phyloP scores from a whole-genome alignment of 495 filamentous ascomycete species.

The Penicillium psychrofluorescens region DNA sequence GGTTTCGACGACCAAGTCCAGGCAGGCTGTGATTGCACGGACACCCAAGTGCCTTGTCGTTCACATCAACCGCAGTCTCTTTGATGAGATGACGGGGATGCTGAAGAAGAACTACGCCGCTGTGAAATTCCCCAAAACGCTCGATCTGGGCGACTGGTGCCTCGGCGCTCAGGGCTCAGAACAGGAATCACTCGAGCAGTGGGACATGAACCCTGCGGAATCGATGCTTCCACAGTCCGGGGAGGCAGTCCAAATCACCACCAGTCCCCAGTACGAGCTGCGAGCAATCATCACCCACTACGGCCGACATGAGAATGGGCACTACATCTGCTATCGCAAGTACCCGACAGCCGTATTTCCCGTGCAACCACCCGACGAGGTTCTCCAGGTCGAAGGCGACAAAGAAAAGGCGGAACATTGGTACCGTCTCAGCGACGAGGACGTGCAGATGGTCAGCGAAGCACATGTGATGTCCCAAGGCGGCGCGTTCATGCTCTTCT shows the following conservation, averaged over 20 bases:
- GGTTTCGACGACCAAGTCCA: slow-evolving; percentile 71
- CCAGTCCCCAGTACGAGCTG: slow-evolving; percentile 65
- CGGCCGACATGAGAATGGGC: slow-evolving; percentile 87
- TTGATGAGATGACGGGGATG: slow-evolving; percentile 70
- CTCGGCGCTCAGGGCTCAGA: slow-evolving; percentile 41
- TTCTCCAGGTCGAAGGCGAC: slow-evolving; percentile 28
- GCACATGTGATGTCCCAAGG: slow-evolving; percentile 64
- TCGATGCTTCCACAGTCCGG: slow-evolving; percentile 58
- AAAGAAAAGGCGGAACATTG: slow-evolving; percentile 46
- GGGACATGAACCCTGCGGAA: slow-evolving; percentile 54
- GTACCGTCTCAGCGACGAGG: slow-evolving; percentile 84
- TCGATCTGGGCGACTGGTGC: slow-evolving; percentile 77
- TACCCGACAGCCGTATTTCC: slow-evolving; percentile 40
- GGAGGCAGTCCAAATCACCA: slow-evolving; percentile 24
- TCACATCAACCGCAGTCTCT: slow-evolving; percentile 87
- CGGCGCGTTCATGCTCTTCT: slow-evolving; percentile 97
- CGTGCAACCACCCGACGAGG: slow-evolving; percentile 27
- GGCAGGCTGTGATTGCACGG: slow-evolving; percentile 78
- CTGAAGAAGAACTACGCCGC: slow-evolving; percentile 75
- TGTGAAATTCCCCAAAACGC: slow-evolving; percentile 62
- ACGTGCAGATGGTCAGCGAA: slow-evolving; percentile 68
- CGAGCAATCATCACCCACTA: slow-evolving; percentile 83
- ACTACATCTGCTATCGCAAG: slow-evolving; percentile 86
- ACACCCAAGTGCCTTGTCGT: slow-evolving; percentile 71
- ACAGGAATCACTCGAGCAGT: slow-evolving; percentile 46